Base-by-base conservation (phyloP, 208 protist genomes). In the Acanthamoeba castellanii region DNA sequence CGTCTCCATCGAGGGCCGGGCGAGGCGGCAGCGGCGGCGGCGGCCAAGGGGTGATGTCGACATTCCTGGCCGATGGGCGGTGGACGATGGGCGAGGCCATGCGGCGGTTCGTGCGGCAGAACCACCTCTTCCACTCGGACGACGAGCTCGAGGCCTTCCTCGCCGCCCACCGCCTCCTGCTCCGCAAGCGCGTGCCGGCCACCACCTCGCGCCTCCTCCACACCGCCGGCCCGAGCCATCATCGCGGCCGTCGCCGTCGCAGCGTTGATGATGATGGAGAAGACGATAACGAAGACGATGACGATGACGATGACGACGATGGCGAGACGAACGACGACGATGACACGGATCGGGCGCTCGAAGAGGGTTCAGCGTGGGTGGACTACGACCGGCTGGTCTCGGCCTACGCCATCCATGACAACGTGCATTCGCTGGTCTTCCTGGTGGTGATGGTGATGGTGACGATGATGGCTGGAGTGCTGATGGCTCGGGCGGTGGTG, bases 311-410 rank as follows among this genome's bases (percentile, higher is more conserved):
- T 11, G 47, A 52, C 47, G 7, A 52, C 4, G 47, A 52, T 11
- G 47, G 11, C 47, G 47, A 52, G 47, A 4, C 47, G 47, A n/a
- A n/a, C n/a, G 52, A 57, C 52, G 11, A 57, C 52, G 16, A 16
- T 20, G 59, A 16, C 11, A 64, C 18, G 59, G 18, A 22, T 16
- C 59, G 3, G 59, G 18, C 20, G 59, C 59, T 27, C 59, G 59
- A 64, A 6, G 11, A 27, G 3, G 59, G 59, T 3, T 76, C 30
- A 16, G 68, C 68, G 18, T 76, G 68, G 68, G 8, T 76, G 68
- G 68, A 76, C 68, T 76, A 76, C 34, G 30, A 76, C n/a, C 68
- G 68, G 32, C 34, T 76, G n/a, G 68, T 76, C 7, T 76, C 68
- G 32, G 16, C 68, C 27, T 76, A 76, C 68, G 68, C 68, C 27